Conservation (phyloP, 768 basidiomycete genomes). For the Boletus pseudo-olivaceus region DNA sequence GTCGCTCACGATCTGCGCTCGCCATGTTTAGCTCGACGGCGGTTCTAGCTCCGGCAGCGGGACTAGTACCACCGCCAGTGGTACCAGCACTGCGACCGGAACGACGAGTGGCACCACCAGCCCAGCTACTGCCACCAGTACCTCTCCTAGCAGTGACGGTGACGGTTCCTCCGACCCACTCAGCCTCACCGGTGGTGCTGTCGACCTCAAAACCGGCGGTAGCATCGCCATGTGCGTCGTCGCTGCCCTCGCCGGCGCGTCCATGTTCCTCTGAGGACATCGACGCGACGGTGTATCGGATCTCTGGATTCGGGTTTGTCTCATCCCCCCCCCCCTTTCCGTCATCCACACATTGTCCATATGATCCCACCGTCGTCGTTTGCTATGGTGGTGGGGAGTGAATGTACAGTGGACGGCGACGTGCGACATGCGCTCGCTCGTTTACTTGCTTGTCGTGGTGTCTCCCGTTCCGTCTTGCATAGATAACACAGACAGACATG, state of each 20-base stretch:
- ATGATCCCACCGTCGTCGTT: too few relatives aligned
- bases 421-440: too few relatives aligned
- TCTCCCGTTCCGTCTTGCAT: too few relatives aligned
- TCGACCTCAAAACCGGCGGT: slow-evolving; percentile 4
- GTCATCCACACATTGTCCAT: neutral
- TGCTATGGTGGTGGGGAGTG: too few relatives aligned
- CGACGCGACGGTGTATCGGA: too few relatives aligned
- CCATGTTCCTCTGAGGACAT: slow-evolving; percentile 8
- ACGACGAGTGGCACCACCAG: neutral
- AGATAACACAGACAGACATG: too few relatives aligned
- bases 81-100: neutral
- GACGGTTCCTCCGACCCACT: slow-evolving; percentile 5
- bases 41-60: slow-evolving; percentile 2
- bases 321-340: neutral
- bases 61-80: neutral
- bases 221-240: neutral
- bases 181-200: neutral
- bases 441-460: too few relatives aligned
- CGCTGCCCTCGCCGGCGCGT: slow-evolving; percentile 10
- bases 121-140: neutral
- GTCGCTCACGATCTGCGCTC: neutral
- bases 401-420: too few relatives aligned
- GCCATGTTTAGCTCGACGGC: slow-evolving; percentile 8
- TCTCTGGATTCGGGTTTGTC: neutral
- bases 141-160: neutral